phyloP scores from a whole-genome alignment of 495 filamentous ascomycete species.

The Trichocladium uniseriatum region DNA sequence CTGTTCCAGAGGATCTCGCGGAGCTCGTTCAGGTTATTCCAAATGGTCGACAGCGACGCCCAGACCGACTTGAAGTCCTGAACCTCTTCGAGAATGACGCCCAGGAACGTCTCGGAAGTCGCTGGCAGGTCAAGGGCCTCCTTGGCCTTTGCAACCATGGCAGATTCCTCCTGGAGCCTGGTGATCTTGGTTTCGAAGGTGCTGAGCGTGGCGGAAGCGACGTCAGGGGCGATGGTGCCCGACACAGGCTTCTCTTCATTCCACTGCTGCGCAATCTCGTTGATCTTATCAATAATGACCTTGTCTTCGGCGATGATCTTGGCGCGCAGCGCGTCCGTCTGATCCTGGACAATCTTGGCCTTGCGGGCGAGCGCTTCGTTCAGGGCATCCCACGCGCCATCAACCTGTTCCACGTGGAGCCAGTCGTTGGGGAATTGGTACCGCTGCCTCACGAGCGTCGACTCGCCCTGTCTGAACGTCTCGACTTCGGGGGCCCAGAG shows the following conservation, averaged over 20 bases:
- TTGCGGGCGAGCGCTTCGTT: slow-evolving; percentile 84
- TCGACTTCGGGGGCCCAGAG: slow-evolving; percentile 93
- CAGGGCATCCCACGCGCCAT: slow-evolving; percentile 83
- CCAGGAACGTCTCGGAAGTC: slow-evolving; percentile 64
- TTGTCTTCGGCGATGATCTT: slow-evolving; percentile 94
- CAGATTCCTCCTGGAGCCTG: slow-evolving; percentile 70
- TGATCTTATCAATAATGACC: slow-evolving; percentile 77
- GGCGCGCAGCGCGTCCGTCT: slow-evolving; percentile 88
- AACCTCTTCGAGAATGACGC: slow-evolving; percentile 83
- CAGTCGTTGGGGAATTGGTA: slow-evolving; percentile 91
- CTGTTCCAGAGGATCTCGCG: slow-evolving; percentile 86
- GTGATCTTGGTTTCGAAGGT: slow-evolving; percentile 77
- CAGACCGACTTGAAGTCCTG: slow-evolving; percentile 98
- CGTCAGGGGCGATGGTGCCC: slow-evolving; percentile 78
- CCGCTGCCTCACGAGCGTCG: slow-evolving; percentile 75
- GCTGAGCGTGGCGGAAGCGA: slow-evolving; percentile 68
- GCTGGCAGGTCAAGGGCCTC: slow-evolving; percentile 87
- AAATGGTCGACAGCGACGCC: slow-evolving; percentile 88
- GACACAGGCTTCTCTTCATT: slow-evolving; percentile 94
- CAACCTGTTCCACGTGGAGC: slow-evolving; percentile 88
- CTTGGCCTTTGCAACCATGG: slow-evolving; percentile 93
- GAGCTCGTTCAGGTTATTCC: slow-evolving; percentile 92
- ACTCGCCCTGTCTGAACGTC: slow-evolving; percentile 88
- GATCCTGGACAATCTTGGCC: slow-evolving; percentile 87
- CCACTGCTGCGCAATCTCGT: slow-evolving; percentile 75